Percentiles rank a stretch among this genome's conserved stretches.
These are phyloP conservation scores for Eucalyptus leucophloia DNA, from an alignment of 345 rosid genomes.

Conservation along the genomic window DNA sequence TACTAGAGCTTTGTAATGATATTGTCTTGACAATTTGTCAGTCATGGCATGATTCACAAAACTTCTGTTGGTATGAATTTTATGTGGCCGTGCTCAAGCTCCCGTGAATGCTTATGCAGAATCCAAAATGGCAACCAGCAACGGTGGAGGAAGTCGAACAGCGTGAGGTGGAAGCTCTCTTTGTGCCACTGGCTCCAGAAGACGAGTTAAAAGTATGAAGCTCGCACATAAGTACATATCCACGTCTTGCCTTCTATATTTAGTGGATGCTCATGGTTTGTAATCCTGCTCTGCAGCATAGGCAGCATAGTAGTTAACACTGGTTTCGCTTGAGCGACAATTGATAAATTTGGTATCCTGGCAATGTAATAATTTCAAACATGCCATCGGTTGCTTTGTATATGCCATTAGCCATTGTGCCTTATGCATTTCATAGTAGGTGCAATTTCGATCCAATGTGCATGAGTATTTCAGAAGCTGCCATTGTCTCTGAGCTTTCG, in stretches of 20 bases:
- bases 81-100: background rate
- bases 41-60: background rate
- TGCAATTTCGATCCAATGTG: background rate
- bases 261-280: background rate
- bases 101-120: constrained; percentile 25
- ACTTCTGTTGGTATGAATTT: background rate
- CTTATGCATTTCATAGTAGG: background rate
- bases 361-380: background rate
- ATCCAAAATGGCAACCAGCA: constrained; percentile 80
- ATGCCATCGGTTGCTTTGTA: background rate
- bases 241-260: background rate
- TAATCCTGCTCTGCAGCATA: background rate
- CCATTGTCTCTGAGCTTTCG: background rate
- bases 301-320: background rate
- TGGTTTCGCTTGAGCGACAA: background rate
- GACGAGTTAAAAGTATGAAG: constrained; percentile 44
- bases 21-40: background rate
- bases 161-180: constrained; percentile 56
- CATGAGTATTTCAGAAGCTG: background rate
- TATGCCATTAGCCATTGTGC: background rate
- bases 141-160: constrained; percentile 55
- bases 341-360: background rate
- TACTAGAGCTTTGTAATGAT: background rate
- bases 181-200: constrained; percentile 41
- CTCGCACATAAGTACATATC: background rate